phyloP scores from a whole-genome alignment of 2,329 filamentous ascomycete genomes.

The Scleromitrula shiraiana region DNA sequence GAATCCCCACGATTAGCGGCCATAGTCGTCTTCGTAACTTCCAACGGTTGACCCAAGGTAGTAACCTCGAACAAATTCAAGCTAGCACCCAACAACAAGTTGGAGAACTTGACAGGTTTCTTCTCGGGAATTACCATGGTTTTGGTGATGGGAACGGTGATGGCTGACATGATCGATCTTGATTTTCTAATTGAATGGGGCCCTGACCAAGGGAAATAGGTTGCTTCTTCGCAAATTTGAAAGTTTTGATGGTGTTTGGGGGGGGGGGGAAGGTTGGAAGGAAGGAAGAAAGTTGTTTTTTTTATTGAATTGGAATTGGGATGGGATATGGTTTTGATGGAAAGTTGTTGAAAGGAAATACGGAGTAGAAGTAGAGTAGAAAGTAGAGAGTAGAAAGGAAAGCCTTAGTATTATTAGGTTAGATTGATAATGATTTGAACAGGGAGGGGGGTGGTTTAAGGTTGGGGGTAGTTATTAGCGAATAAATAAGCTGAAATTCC shows the following conservation, averaged over 20 bases:
- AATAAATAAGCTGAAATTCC: no score
- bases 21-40: constrained; percentile 99
- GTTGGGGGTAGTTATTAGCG: no score
- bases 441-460: not conserved
- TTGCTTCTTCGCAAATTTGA: constrained; percentile 66
- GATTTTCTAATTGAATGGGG: constrained; percentile 46
- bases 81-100: constrained; percentile 58
- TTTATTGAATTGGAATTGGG: not conserved
- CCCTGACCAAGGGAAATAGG: constrained; percentile 97
- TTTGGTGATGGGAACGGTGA: constrained; percentile 36
- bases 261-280: not conserved
- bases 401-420: no score
- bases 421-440: not conserved
- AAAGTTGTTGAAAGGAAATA: constrained; percentile 1
- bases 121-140: constrained; percentile 63
- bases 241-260: not conserved
- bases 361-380: not conserved
- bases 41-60: constrained; percentile 68
- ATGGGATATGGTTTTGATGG: not conserved
- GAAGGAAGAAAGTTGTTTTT: not conserved
- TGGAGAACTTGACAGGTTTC: constrained; percentile 99
- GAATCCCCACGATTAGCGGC: constrained; percentile 88
- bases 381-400: no score
- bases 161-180: constrained; percentile 49
- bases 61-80: constrained; percentile 41